These are phyloP conservation scores for Leishmania major DNA, from an alignment of 208 protist species.

Conservation along the genomic window DNA sequence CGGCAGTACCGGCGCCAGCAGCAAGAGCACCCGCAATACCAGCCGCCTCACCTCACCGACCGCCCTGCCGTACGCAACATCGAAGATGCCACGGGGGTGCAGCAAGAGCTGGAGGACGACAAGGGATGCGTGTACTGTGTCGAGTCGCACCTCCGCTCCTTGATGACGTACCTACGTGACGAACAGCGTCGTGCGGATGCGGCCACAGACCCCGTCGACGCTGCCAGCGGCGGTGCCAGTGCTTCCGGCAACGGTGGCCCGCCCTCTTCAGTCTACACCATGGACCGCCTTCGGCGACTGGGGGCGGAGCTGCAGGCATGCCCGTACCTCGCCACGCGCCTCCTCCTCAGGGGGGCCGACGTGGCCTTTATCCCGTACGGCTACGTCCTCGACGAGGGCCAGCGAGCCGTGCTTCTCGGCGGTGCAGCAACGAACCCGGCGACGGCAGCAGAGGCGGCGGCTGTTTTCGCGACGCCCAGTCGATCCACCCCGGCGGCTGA, in stretches of 20 bases:
- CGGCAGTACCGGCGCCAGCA: constrained; percentile 31
- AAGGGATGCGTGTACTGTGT: constrained; percentile 50
- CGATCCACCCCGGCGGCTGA: neutral
- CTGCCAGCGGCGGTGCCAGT: neutral
- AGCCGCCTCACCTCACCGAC: neutral
- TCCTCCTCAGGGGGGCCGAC: constrained; percentile 68
- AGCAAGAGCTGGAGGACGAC: constrained; percentile 13
- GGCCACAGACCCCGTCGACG: neutral
- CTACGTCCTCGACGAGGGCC: constrained; percentile 70
- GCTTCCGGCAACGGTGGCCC: neutral
- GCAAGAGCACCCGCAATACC: constrained; percentile 1
- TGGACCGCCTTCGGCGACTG: constrained; percentile 57
- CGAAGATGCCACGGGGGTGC: neutral
- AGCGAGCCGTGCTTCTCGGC: constrained; percentile 68
- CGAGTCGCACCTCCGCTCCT: constrained; percentile 25
- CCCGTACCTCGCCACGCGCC: constrained; percentile 75
- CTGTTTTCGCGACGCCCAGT: neutral
- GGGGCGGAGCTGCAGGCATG: constrained; percentile 68
- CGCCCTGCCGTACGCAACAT: neutral
- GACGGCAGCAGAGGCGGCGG: constrained; percentile 39
- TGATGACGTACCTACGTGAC: constrained; percentile 27
- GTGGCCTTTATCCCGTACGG: constrained; percentile 86
- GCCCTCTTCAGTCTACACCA: constrained; percentile 22
- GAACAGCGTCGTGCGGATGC: constrained; percentile 20
- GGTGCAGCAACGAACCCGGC: constrained; percentile 61